A percentile compares a stretch with the other conserved stretches of the same genome.
Conservation (phyloP, 768 basidiomycete species). For the Strobilomyces confusus region DNA sequence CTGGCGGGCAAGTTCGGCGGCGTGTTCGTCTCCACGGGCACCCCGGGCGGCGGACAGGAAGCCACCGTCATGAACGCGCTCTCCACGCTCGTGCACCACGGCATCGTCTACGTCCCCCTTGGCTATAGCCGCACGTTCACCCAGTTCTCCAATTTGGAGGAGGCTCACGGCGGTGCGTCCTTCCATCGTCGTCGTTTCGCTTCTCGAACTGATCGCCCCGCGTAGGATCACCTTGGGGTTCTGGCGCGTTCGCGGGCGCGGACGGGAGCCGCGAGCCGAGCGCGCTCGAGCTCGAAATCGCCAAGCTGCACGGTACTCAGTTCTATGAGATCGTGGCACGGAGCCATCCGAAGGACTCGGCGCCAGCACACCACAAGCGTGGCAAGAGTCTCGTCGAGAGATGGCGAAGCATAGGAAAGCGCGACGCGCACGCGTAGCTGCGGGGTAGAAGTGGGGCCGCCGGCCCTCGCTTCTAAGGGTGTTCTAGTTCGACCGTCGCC, state of each 20-base stretch:
- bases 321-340: slow-evolving; percentile 44
- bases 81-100: slow-evolving; percentile 67
- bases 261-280: slow-evolving; percentile 49
- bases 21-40: slow-evolving; percentile 70
- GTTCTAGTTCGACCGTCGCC: no score
- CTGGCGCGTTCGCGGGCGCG: slow-evolving; percentile 51
- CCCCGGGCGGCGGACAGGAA: slow-evolving; percentile 37
- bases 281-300: slow-evolving; percentile 49
- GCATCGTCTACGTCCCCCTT: slow-evolving; percentile 66
- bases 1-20: slow-evolving; percentile 73
- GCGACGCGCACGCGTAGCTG: not conserved
- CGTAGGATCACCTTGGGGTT: slow-evolving; percentile 80
- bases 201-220: no score
- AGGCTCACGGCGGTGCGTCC: slow-evolving; percentile 55
- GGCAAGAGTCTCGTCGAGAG: not conserved
- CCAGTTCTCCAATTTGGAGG: slow-evolving; percentile 40
- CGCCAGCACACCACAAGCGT: not conserved
- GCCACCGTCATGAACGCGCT: slow-evolving; percentile 47
- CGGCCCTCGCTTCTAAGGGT: no score
- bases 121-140: slow-evolving; percentile 53
- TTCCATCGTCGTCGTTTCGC: not conserved
- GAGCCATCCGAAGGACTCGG: not conserved
- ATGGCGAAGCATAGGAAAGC: not conserved
- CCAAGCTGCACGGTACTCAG: slow-evolving; percentile 46
- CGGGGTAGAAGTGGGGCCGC: not conserved